Evolutionary conservation across 805 yeast species (phyloP), one percentile per base, ranked within the genome.

Genomic region (Blastobotrys americana): DNA sequence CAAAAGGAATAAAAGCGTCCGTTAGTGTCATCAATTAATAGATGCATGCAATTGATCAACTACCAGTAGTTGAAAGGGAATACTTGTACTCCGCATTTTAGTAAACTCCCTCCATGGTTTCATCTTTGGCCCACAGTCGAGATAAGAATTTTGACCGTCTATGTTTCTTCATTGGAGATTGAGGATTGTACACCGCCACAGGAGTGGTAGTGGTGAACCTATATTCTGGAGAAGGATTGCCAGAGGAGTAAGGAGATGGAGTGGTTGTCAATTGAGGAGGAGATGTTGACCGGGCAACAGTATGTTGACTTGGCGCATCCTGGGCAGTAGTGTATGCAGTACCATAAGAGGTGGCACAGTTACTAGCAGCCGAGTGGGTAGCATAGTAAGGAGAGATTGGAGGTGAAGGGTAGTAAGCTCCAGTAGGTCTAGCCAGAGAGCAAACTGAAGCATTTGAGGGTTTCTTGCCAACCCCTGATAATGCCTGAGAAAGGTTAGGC

Each of bases 301-400:
- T 34, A n/a, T n/a, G n/a, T 27, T 31, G 36, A 16, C 28, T 25
- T 8, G 8, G 8, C 10, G 31, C 13, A 25, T 8, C 8, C 10
- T 25, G 10, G 10, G 31, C 8, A 25, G 31, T 25, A 13, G 31
- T 25, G 31, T 25, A 25, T 25, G 31, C 31, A 25, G 31, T 25
- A 8, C 31, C 31, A 13, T 25, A 25, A 13, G 31, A 25, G 8
- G 31, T 13, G 31, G 31, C 31, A 13, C 10, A 25, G 13, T 25
- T 25, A 25, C 31, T 13, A n/a, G n/a, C n/a, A n/a, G n/a, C n/a
- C 31, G 31, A 25, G 31, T 25, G 13, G 13, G 31, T 25, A 21
- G 42, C 46, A 3, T 39, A 23, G 39, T 38, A 17, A 18, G 49
- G 51, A n/a, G 42, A 37, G 22, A 40, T 37, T 34, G 43, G 48